Evolutionary conservation across 805 yeast genomes (phyloP), one percentile per base, ranked within the genome.

Genomic region (Lachancea sp.): DNA sequence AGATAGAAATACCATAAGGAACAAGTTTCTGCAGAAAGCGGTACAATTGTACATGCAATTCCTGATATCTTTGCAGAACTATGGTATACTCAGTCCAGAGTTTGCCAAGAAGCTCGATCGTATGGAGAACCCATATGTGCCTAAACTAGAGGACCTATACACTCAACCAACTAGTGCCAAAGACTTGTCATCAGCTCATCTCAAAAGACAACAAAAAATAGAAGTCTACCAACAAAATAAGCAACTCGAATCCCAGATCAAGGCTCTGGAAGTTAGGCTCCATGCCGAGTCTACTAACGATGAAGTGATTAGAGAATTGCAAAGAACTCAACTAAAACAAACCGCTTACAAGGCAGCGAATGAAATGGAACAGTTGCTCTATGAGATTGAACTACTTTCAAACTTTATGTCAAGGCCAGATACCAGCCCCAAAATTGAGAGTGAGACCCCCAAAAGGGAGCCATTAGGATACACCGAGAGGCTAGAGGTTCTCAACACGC

Each of bases 161-260:
- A 22, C 42, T 11, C 53, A 47, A 35, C 50, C 54, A 5, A 34
- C 40, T 8, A 34, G 42, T 30, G 16, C 41, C 21, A 31, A 39
- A 22, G 41, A 40, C 19, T 26, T 54, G 24, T 37, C 49, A 9
- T 51, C 48, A 24, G 63, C 52, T 46, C 61, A 44, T 63, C 63
- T 39, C 71, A 75, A 55, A 50, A 70, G 97, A 50, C 78, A 80
- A 17, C 80, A 76, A 36, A 89, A 87, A 57, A 86, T 88, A 42
- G 80, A 74, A 13, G 74, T 75, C 49, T 83, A 69, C 59, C 80
- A 75, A 53, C 56, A 67, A 12, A 87, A 80, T 45, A 80, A 75
- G 56, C 71, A 69, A 29, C 61, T 84, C 38, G 67, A 62, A 6
- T 29, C 40, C 11, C 34, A 37, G 19, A 23, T 37, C 3, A 54